Base-by-base conservation (phyloP, 345 rosid genomes). In the Melaleuca quinquenervia region DNA sequence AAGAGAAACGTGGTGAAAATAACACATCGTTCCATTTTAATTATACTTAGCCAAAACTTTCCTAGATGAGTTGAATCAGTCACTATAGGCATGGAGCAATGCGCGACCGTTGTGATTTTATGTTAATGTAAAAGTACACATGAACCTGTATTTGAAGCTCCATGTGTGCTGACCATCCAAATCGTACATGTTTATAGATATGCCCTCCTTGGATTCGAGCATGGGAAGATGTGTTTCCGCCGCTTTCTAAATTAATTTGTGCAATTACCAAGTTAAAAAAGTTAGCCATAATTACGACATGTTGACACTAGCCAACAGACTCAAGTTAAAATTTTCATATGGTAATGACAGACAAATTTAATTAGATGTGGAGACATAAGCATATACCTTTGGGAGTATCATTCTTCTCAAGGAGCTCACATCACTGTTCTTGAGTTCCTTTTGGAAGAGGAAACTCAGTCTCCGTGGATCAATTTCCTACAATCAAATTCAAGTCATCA, bases 361-460 rank as follows among this genome's bases (percentile, higher is more conserved):
- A 18, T 18, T 70, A 32, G 80, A 70, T 36, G 45, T 36, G 36
- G 26, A 53, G 80, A 18, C 52, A 24, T 11, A 29, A 27, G 44
- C 50, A 53, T 83, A 62, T 84, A 97, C 99, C 99, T 97, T 97
- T 11, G 99, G 99, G 82, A 97, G 99, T 78, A 97, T 85, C 97
- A 97, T 96, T 87, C 99, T 94, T 86, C 98, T 90, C 32, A 97
- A 92, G 83, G 98, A 93, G 93, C 95, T 93, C 62, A 97, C 99
- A 76, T 97, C 99, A 86, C 99, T 97, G 91, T 95, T 96, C 95
- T 94, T 96, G 82, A 97, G 94, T 83, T 96, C 96, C 91, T 97
- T 97, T 82, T 95, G 97, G 91, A 97, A 97, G 12, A 96, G 97
- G 89, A 96, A 97, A 85, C 91, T 92, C 88, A 96, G 70, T 86